Evolutionary conservation across 2,329 filamentous ascomycete species (phyloP), one percentile per base, ranked within the genome.

Genomic region (Arthrobotrys megalospora): DNA sequence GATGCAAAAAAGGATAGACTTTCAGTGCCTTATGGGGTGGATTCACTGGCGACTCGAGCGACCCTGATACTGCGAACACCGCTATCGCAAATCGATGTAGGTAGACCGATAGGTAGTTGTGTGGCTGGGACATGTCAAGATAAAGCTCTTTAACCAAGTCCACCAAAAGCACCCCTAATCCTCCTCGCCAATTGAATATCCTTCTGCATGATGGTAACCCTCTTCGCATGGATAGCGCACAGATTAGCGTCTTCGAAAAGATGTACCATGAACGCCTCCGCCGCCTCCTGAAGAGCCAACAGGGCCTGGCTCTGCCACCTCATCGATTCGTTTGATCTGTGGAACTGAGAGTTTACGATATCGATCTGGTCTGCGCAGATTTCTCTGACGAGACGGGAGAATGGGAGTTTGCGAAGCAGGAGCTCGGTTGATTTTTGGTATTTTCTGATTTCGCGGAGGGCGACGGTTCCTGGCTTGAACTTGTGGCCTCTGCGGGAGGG

Each of bases 271-370:
- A 97, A 98, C 4, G 95, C 95, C 86, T 98, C 95, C n/a, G 94
- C 90, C 12, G 95, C 93, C 87, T 98, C 95, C 85, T 98, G 95
- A 1, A 98, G 88, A 11, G 95, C 95, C 83, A 92, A 90, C 82
- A 98, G 96, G 64, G 96, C 95, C 82, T 97, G 95, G 67, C 93
- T 96, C 86, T 98, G 96, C 94, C 96, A 99, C 81, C 95, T 90
- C 84, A 98, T 90, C 79, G 93, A 91, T 72, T 90, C 87, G 76
- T 89, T 90, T 32, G 69, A 72, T 3, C 63, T 70, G 36, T 80
- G 16, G 38, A 78, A 78, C 45, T 78, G 67, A 1, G 43, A 55
- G 52, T 82, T 80, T 3, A 80, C 81, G 14, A 79, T 80, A 24
- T 80, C 76, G 19, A 80, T 80, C 34, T 81, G 81, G 21, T 82